Evolutionary conservation across 306 rosid genomes (phyloP).

Genomic region (Rosa lucieae): DNA sequence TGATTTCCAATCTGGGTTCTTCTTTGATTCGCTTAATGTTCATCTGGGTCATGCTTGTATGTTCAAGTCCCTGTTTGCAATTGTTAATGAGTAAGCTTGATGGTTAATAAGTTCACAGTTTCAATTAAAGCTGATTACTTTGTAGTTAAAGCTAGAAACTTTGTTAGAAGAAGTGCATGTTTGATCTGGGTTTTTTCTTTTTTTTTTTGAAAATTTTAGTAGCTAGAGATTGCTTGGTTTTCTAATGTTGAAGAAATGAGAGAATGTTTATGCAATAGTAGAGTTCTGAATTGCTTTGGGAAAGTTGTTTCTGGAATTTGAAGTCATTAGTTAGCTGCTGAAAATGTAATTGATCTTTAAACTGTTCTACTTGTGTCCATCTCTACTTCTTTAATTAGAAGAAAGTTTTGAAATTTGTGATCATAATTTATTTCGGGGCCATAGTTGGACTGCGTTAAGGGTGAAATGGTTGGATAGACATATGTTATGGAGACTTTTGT

Average conservation of each 20-base stretch:
- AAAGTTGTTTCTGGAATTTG: background rate
- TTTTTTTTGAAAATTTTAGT: background rate
- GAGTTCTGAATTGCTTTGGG: background rate
- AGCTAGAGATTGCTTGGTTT: background rate
- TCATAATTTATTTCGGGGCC: background rate
- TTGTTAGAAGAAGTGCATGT: background rate
- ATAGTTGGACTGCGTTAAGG: background rate
- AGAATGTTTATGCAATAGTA: background rate
- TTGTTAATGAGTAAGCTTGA: background rate
- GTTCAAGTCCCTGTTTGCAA: background rate
- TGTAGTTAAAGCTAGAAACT: background rate
- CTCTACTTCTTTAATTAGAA: background rate
- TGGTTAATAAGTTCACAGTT: background rate
- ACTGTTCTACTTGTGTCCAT: background rate
- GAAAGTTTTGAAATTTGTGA: background rate
- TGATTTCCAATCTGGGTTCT: background rate
- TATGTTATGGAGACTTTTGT: background rate
- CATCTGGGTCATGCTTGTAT: background rate
- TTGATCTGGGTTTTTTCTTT: background rate
- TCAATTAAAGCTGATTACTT: background rate
- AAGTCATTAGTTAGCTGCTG: background rate
- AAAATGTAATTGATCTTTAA: background rate
- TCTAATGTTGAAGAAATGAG: background rate
- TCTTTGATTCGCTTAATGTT: constrained; percentile 17
- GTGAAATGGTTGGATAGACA: background rate